These are phyloP conservation scores for Alternaria gansuensis DNA, from an alignment of 2,329 filamentous ascomycete species.

Conservation along the genomic window DNA sequence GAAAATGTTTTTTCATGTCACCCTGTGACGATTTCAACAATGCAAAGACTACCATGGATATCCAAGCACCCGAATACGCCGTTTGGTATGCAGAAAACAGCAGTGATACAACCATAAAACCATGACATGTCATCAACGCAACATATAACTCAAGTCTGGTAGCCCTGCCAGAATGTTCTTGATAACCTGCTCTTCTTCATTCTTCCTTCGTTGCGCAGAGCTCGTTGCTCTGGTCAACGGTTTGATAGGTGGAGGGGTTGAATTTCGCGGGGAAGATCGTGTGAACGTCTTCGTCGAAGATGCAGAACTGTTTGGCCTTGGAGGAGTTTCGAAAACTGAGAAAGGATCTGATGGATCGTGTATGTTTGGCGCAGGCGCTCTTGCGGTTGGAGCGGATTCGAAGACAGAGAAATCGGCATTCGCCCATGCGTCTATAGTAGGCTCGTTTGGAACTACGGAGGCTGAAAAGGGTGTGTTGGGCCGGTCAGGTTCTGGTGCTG, in stretches of 20 bases:
- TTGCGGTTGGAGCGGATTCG: conserved; percentile 31
- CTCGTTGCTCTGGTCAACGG: conserved; percentile 40
- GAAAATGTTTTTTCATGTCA: not conserved
- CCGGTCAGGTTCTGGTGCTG: not conserved
- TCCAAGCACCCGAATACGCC: conserved; percentile 8
- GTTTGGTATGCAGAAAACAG: not conserved
- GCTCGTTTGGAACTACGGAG: conserved; percentile 3
- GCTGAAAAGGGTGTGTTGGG: conserved; percentile 21
- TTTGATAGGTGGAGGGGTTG: conserved; percentile 30
- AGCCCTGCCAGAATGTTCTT: conserved; percentile 37
- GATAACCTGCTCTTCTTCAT: conserved; percentile 43
- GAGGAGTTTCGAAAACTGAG: conserved; percentile 39
- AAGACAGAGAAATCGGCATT: conserved; percentile 43
- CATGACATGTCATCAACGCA: conserved; percentile 16
- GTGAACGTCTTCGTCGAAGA: conserved; percentile 29
- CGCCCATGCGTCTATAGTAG: conserved; percentile 24
- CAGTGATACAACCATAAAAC: not conserved
- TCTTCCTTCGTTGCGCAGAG: conserved; percentile 37
- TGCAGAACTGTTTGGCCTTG: conserved; percentile 16
- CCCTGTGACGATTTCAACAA: not conserved
- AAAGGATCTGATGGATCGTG: conserved; percentile 32
- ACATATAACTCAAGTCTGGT: conserved; percentile 49
- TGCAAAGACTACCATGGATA: not conserved
- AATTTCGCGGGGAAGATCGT: conserved; percentile 30
- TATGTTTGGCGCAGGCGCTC: conserved; percentile 8